phyloP scores from a whole-genome alignment of 495 filamentous ascomycete species.

The Hyaloscypha finlandica region DNA sequence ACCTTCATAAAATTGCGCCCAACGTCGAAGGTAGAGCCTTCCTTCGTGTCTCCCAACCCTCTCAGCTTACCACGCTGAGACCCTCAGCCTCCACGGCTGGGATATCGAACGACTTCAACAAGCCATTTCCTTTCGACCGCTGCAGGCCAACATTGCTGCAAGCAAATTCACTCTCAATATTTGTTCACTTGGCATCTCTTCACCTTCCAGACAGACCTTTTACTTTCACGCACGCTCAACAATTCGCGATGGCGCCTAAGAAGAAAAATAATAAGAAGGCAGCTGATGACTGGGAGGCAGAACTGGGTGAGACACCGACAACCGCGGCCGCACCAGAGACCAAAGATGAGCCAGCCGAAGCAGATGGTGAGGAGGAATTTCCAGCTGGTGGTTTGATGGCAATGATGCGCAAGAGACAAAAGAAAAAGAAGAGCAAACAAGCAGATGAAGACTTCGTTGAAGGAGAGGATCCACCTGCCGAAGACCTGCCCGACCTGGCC shows the following conservation, averaged over 20 bases:
- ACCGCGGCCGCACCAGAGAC: conserved; percentile 43
- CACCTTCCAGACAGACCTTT: neutral
- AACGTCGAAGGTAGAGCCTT: neutral
- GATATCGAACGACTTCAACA: neutral
- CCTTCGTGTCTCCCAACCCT: neutral
- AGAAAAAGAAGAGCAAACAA: conserved; percentile 92
- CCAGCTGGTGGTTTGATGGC: conserved; percentile 74
- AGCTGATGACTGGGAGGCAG: conserved; percentile 89
- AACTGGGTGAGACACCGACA: conserved; percentile 71
- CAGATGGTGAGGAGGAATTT: conserved; percentile 48
- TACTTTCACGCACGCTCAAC: neutral
- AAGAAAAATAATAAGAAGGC: conserved; percentile 85
- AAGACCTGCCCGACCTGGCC: conserved; percentile 51
- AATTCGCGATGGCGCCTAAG: conserved; percentile 75
- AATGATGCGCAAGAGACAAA: conserved; percentile 83
- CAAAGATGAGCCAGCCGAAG: conserved; percentile 47
- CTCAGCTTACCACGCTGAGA: neutral
- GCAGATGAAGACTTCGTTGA: conserved; percentile 73
- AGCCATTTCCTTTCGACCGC: neutral
- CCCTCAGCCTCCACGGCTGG: neutral
- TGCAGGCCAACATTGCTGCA: neutral
- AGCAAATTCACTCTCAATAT: neutral
- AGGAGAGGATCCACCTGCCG: conserved; percentile 60
- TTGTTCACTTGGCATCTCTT: neutral
- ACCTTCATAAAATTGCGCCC: neutral